phyloP scores from a whole-genome alignment of 345 rosid genomes.

The Carallia brachiata region DNA sequence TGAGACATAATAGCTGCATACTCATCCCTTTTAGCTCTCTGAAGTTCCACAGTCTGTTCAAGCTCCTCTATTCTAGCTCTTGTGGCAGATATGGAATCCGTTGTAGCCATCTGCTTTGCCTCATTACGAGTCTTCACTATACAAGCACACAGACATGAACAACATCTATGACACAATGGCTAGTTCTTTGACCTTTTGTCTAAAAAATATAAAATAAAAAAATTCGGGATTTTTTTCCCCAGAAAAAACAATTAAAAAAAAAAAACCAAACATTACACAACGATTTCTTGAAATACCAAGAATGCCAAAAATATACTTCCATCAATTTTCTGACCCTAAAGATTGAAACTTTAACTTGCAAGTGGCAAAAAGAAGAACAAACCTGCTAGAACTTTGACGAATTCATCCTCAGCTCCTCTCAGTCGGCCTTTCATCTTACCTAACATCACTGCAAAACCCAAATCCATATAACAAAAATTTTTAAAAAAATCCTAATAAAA shows the following conservation, averaged over 20 bases:
- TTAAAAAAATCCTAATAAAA: too few relatives aligned
- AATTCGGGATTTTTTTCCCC: too few relatives aligned
- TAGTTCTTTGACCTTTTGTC: too few relatives aligned
- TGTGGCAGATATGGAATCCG: conserved; percentile 60
- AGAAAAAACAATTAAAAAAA: too few relatives aligned
- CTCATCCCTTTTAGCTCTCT: conserved; percentile 67
- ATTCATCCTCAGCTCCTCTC: conserved; percentile 78
- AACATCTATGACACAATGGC: not conserved
- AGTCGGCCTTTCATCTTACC: conserved; percentile 51
- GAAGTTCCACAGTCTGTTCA: conserved; percentile 50
- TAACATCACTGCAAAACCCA: conserved; percentile 42
- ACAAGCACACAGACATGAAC: conserved; percentile 16
- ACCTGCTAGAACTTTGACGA: conserved; percentile 81
- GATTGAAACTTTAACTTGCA: not conserved
- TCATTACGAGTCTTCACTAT: conserved; percentile 79
- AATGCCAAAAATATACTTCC: too few relatives aligned
- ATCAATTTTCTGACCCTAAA: too few relatives aligned
- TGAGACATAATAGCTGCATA: conserved; percentile 48
- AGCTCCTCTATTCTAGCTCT: conserved; percentile 59
- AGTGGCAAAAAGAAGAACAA: not conserved
- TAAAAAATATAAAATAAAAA: not conserved
- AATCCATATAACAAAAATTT: not conserved
- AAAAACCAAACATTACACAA: too few relatives aligned
- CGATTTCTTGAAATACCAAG: too few relatives aligned
- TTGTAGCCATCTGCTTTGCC: conserved; percentile 61